Conservation (phyloP, 495 filamentous ascomycete genomes). For the Neurospora hispaniola region DNA sequence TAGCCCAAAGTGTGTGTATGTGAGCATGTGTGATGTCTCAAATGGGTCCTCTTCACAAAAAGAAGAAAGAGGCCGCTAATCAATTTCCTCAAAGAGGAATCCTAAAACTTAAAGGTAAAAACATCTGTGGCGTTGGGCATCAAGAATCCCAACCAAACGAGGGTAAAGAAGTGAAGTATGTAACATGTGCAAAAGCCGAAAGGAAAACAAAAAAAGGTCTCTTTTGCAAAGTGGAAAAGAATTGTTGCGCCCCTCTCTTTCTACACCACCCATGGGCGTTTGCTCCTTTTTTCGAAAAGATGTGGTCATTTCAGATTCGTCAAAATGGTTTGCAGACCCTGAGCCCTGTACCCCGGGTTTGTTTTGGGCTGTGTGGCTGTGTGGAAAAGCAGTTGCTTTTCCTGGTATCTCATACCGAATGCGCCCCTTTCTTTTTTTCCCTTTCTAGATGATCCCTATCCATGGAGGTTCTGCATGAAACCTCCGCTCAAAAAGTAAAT, state of each 20-base stretch:
- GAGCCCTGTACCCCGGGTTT: neutral
- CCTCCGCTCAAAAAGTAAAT: neutral
- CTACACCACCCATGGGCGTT: neutral
- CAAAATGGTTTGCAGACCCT: neutral
- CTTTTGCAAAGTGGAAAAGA: neutral
- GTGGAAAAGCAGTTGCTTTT: neutral
- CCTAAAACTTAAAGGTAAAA: neutral
- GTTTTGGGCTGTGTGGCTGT: too few relatives aligned
- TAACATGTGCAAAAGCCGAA: neutral
- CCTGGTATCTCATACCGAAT: neutral
- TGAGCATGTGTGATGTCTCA: neutral
- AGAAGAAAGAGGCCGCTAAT: neutral
- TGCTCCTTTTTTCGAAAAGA: neutral
- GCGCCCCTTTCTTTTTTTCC: neutral
- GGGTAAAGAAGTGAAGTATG: neutral
- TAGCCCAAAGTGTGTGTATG: neutral
- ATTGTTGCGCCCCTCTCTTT: neutral
- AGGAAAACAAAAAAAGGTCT: neutral
- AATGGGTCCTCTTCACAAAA: neutral
- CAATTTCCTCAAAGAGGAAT: neutral
- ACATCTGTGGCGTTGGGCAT: neutral
- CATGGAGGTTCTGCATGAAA: neutral
- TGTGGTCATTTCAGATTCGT: constrained; percentile 1
- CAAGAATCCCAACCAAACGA: neutral
- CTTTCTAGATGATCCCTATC: neutral